Base-by-base conservation (phyloP, 2,329 filamentous ascomycete species). In the Alternaria postmessia region DNA sequence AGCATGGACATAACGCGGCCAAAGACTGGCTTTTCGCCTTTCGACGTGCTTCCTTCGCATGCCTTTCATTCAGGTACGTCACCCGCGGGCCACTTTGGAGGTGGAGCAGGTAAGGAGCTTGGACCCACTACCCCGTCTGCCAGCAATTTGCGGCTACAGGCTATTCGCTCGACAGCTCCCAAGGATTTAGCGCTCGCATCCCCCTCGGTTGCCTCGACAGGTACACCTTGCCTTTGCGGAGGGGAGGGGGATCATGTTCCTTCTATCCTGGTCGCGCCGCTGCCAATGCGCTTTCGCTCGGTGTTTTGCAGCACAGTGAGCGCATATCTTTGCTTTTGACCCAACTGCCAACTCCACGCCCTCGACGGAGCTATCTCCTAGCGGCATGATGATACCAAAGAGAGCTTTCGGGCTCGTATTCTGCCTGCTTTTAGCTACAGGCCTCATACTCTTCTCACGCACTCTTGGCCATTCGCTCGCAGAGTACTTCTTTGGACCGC, bases 321-420 rank as follows among this genome's bases (percentile, higher is more conserved):
- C 46, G 46, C 26, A 47, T 51, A 26, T 49, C 47, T 48, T 32
- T 56, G 53, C 53, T 60, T 60, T 57, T 47, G 26, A 39, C 32
- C 36, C 43, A 43, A 38, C n/a, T n/a, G 36, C 24, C 38, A 32
- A 42, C 24, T 30, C 32, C 9, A 47, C 52, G 28, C 52, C n/a
- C 39, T 41, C 32, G 5, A 20, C 57, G 38, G 53, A 43, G 47
- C 53, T 47, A 47, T 44, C 54, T 16, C 47, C 53, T 34, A 38
- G 48, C 51, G 43, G 51, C 38, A 71, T 73, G 64, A 66, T 73
- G 55, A 60, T 73, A 26, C 67, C 70, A 24, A 69, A 64, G 56
- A 70, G 64, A 59, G 64, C 66, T 22, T 65, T 63, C 24, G 65
- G 62, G 3, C 65, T 64, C 28, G 51, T 67, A 16, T 47, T 67